phyloP scores from a whole-genome alignment of 1,139 yeast genomes.

The Torulaspora globosa region DNA sequence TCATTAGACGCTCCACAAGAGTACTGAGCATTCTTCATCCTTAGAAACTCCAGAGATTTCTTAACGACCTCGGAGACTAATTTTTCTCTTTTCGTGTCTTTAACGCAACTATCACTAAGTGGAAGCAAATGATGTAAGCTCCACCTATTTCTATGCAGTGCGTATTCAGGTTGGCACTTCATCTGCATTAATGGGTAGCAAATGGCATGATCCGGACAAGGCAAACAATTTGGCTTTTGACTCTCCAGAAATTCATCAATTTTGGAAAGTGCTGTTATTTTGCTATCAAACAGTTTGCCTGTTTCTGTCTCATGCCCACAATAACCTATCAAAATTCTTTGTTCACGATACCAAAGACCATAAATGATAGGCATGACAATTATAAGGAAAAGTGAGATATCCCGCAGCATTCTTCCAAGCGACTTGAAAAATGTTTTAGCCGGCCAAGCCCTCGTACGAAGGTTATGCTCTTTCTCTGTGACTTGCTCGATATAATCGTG shows the following conservation, averaged over 20 bases:
- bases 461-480: background rate
- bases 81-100: constrained; percentile 70
- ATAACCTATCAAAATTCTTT: constrained; percentile 55
- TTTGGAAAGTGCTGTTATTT: constrained; percentile 18
- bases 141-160: constrained; percentile 53
- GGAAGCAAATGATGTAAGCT: constrained; percentile 57
- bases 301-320: constrained; percentile 57
- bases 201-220: constrained; percentile 78
- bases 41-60: constrained; percentile 61
- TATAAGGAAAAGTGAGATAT: constrained; percentile 16
- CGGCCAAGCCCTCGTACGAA: background rate
- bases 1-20: constrained; percentile 55
- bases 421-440: constrained; percentile 3
- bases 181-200: constrained; percentile 60
- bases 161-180: constrained; percentile 68
- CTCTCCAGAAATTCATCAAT: constrained; percentile 22
- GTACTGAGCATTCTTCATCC: constrained; percentile 64
- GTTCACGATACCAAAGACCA: constrained; percentile 61
- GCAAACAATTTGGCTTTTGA: constrained; percentile 59
- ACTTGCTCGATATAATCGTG: constrained; percentile 11
- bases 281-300: constrained; percentile 21
- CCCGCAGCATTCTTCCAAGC: constrained; percentile 15
- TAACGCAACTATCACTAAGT: constrained; percentile 60
- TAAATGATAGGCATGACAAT: constrained; percentile 34
- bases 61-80: constrained; percentile 63